A percentile compares a stretch with the other conserved stretches of the same genome.
phyloP scores from a whole-genome alignment of 2,329 filamentous ascomycete genomes.

The Gliomastix tumulicola region DNA sequence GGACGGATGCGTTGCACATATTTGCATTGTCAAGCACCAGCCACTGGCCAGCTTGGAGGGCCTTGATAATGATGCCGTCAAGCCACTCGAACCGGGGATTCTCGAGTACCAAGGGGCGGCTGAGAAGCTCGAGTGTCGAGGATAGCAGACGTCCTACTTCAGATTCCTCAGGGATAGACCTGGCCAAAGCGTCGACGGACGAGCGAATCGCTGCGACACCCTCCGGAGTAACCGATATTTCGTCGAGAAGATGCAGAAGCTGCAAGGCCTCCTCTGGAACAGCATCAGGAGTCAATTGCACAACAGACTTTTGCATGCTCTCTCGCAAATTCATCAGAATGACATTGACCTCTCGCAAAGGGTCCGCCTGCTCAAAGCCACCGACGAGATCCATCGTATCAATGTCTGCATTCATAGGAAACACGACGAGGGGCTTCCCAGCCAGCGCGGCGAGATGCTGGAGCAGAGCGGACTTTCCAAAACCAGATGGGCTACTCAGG shows the following conservation, averaged over 20 bases:
- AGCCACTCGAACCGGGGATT: conserved; percentile 92
- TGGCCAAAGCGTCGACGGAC: conserved; percentile 30
- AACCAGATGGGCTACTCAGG: conserved; percentile 76
- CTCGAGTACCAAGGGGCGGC: conserved; percentile 49
- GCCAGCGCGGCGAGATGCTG: conserved; percentile 72
- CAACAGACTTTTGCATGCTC: conserved; percentile 43
- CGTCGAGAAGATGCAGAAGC: conserved; percentile 43
- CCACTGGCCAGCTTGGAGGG: conserved; percentile 82
- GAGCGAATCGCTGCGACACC: conserved; percentile 27
- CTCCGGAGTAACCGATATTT: conserved; percentile 26
- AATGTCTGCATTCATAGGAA: conserved; percentile 89
- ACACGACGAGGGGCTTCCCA: conserved; percentile 70
- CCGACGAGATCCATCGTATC: conserved; percentile 97
- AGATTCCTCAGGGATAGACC: conserved; percentile 32
- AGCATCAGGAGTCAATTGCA: conserved; percentile 37
- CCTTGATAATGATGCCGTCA: conserved; percentile 85
- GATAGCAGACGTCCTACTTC: conserved; percentile 39
- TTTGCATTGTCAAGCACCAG: conserved; percentile 96
- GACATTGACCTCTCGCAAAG: conserved; percentile 63
- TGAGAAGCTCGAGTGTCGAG: conserved; percentile 41
- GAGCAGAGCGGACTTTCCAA: conserved; percentile 78
- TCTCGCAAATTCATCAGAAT: conserved; percentile 39
- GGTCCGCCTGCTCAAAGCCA: conserved; percentile 91
- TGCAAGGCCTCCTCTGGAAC: conserved; percentile 39
- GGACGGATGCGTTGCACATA: conserved; percentile 87